Conservation (phyloP, 164 flowering plant species). For the Sextonia rubra region DNA sequence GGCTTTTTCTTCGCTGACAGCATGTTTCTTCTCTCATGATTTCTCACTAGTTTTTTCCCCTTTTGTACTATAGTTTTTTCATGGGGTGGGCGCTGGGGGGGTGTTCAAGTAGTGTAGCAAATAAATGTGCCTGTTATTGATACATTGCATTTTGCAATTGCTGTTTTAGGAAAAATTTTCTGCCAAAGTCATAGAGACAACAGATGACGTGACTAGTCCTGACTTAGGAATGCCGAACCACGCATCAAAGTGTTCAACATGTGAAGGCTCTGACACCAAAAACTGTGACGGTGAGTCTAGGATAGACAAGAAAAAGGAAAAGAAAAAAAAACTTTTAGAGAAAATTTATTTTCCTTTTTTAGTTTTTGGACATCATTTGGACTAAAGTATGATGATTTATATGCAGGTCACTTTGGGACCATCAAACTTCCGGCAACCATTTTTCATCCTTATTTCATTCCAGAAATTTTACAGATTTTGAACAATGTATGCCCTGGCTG, state of each 20-base stretch:
- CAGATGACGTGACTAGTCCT: constrained; percentile 59
- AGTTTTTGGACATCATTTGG: background rate
- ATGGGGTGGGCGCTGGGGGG: background rate
- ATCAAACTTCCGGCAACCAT: constrained; percentile 52
- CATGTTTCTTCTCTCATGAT: background rate
- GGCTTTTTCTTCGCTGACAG: background rate
- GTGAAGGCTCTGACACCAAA: constrained; percentile 43
- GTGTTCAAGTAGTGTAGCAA: background rate
- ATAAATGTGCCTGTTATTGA: background rate
- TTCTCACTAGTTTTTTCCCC: background rate
- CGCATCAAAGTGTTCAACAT: constrained; percentile 53
- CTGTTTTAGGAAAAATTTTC: constrained; percentile 50
- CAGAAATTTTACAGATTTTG: constrained; percentile 55
- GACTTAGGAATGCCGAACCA: constrained; percentile 71
- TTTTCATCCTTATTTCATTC: constrained; percentile 58
- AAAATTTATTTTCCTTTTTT: background rate
- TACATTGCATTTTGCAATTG: background rate
- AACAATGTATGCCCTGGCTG: constrained; percentile 86
- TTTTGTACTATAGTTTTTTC: background rate
- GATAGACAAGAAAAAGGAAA: background rate
- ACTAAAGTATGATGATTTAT: background rate
- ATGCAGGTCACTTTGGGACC: constrained; percentile 80
- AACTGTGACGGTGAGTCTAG: constrained; percentile 62
- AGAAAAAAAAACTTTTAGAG: background rate
- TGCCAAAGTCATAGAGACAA: constrained; percentile 31